phyloP scores from a whole-genome alignment of 2,329 filamentous ascomycete genomes.

The Aspergillus sp. region DNA sequence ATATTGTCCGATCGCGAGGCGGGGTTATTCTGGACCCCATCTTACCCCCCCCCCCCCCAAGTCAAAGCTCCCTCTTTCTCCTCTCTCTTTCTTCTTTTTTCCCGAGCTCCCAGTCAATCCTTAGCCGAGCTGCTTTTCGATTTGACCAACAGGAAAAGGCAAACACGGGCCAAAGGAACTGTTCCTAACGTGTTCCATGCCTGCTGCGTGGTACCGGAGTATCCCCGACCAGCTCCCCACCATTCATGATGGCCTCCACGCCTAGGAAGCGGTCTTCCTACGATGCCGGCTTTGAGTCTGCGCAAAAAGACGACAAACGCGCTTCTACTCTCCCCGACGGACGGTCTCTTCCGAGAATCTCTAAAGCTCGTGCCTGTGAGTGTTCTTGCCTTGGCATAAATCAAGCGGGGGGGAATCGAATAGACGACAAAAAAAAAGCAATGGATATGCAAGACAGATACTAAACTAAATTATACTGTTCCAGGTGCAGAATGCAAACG shows the following conservation, averaged over 20 bases:
- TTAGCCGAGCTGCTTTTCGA: no score
- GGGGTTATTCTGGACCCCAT: no score
- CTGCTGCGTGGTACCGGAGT: constrained; percentile 18
- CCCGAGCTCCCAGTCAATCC: neutral
- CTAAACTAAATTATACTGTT: constrained; percentile 3
- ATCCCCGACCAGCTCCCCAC: constrained; percentile 14
- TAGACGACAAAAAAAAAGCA: neutral
- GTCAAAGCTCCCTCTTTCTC: neutral
- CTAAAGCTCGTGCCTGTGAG: constrained; percentile 38
- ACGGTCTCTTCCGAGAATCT: constrained; percentile 24
- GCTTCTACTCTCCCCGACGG: constrained; percentile 15
- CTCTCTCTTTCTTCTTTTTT: neutral
- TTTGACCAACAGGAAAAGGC: neutral
- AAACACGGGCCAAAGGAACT: neutral
- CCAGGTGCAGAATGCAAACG: constrained; percentile 46
- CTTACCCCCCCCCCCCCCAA: no score
- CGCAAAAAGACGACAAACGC: constrained; percentile 18
- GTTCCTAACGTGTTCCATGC: constrained; percentile 5
- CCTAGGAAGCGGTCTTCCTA: constrained; percentile 32
- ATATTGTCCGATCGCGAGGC: no score
- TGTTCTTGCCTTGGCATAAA: constrained; percentile 3
- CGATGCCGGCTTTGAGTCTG: constrained; percentile 28
- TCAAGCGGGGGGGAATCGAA: neutral
- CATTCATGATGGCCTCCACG: constrained; percentile 16
- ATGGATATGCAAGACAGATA: neutral